Evolutionary conservation across 2,329 filamentous ascomycete species (phyloP), one percentile per base, ranked within the genome.

Genomic region (Trichophyton rubrum): DNA sequence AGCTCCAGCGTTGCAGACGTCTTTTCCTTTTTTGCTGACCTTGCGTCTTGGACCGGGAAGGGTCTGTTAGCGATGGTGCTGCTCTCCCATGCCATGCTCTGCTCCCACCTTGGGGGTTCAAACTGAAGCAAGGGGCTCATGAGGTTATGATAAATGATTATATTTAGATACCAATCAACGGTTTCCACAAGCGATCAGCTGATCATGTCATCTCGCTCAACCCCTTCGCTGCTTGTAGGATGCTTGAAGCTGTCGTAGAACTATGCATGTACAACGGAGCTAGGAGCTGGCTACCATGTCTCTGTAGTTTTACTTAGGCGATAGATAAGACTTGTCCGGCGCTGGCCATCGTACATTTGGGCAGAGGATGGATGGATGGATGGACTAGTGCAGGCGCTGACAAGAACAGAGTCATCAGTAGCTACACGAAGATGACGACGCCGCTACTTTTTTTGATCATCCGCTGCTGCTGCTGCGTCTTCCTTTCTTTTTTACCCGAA

Each of bases 121-220:
- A 38, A 38, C n/a, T 11, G 9, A 53, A 30, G 22, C 49, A 27
- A 53, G 49, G 49, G 49, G 49, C 33, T 38, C 33, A 53, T 53
- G 49, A 53, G 49, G 20, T 53, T 53, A 53, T 33, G 49, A 53
- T 53, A 15, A 38, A 53, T 53, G 49, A 53, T 22, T 53, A 53
- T 53, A 53, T 53, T 53, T 53, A 53, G 49, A 53, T 53, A 30
- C 49, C 49, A 53, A 53, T 53, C 49, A 53, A 53, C 22, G 49
- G 49, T 30, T 53, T n/a, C 22, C 24, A 53, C 22, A 53, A 53
- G 49, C 49, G 49, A 53, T 53, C 49, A 53, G 49, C 49, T 30
- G 49, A 53, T 33, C 49, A 15, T 20, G 49, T 53, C 49, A 53
- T 53, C 47, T 27, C 11, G 11, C 47, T 27, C 11, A 15, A 11